A percentile compares a stretch with the other conserved stretches of the same genome.
Conservation (phyloP, 2,329 filamentous ascomycete genomes). For the Phaeomoniella chlamydospora region DNA sequence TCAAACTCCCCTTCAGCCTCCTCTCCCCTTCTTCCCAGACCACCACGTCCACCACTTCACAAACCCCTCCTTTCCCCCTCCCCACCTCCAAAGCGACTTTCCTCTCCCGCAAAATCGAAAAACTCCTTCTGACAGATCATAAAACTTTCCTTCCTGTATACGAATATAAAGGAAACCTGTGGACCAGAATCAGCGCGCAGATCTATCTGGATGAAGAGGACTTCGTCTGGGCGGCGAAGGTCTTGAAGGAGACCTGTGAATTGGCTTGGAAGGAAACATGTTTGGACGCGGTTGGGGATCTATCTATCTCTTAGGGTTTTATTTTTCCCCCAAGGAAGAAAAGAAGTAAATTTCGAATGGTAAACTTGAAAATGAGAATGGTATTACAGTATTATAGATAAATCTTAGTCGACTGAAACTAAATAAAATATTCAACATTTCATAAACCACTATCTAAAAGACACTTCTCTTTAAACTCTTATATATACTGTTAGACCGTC, state of each 20-base stretch:
- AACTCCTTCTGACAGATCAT: slow-evolving; percentile 40
- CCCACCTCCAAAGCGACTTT: slow-evolving; percentile 19
- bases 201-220: slow-evolving; percentile 70
- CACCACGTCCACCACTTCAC: slow-evolving; percentile 7
- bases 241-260: slow-evolving; percentile 35
- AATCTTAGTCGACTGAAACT: too few species aligned
- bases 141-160: slow-evolving; percentile 58
- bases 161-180: slow-evolving; percentile 47
- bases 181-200: slow-evolving; percentile 64
- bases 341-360: too few species aligned
- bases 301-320: too few species aligned
- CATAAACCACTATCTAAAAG: too few species aligned
- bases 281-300: too few species aligned
- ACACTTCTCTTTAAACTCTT: too few species aligned
- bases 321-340: too few species aligned
- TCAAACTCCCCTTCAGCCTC: slow-evolving; percentile 52
- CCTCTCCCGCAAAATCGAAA: slow-evolving; percentile 44
- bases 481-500: too few species aligned
- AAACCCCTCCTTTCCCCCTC: background rate
- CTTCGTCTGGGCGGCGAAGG: slow-evolving; percentile 54
- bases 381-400: too few species aligned
- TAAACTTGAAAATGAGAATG: too few species aligned
- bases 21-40: slow-evolving; percentile 11
- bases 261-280: too few species aligned
- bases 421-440: too few species aligned